These are phyloP conservation scores for Chlorella sorokiniana DNA, from an alignment of 139 green algal species.

Conservation along the genomic window DNA sequence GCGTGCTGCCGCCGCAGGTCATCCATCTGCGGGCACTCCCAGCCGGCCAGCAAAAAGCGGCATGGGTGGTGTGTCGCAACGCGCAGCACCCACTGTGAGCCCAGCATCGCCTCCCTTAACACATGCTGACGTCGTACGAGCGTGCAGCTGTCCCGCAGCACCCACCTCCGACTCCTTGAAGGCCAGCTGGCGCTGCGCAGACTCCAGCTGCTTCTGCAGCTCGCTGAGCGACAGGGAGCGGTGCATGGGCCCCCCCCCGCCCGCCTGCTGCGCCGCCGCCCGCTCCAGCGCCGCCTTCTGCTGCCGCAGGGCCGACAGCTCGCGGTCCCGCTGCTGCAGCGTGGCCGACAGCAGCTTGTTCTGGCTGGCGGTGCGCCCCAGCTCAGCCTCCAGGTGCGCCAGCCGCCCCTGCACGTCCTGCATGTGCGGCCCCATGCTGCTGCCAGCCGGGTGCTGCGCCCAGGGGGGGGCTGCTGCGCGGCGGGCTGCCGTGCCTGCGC, in stretches of 20 bases:
- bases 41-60: background rate
- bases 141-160: background rate
- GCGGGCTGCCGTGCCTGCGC: background rate
- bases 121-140: too few species aligned
- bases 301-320: background rate
- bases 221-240: background rate
- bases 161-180: conserved; percentile 44
- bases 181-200: conserved; percentile 20
- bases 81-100: background rate
- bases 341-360: conserved; percentile 30
- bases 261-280: background rate
- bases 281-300: background rate
- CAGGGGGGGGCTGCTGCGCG: background rate
- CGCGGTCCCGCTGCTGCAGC: conserved; percentile 24
- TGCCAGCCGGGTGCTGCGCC: background rate
- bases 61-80: background rate
- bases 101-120: too few species aligned
- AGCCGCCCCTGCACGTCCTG: background rate
- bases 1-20: conserved; percentile 12
- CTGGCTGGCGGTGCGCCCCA: background rate
- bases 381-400: background rate
- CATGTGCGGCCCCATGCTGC: background rate
- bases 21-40: background rate
- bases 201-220: conserved; percentile 41
- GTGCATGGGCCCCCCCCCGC: background rate